Base-by-base conservation (phyloP, 1,284 basidiomycete species). In the Ustilago hordei region DNA sequence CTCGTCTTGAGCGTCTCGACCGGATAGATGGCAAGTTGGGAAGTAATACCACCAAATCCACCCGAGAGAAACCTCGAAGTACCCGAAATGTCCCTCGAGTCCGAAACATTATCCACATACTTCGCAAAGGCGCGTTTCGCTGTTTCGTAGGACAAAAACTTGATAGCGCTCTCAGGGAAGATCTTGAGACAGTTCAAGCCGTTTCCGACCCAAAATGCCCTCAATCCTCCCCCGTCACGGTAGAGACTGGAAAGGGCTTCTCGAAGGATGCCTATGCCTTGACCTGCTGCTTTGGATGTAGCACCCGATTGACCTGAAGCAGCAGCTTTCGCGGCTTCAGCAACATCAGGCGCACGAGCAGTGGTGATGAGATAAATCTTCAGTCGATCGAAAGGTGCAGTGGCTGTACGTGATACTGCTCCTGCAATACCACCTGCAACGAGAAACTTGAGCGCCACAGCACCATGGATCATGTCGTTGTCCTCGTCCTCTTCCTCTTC, bases 321-420 rank as follows among this genome's bases (percentile, higher is more conserved):
- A 15, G 61, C 68, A 11, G 56, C 73, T 38, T 67, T 60, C 47
- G 73, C 67, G 8, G 67, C 58, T 9, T 78, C 65, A 2, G 41
- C 47, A 1, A 64, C 65, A 2, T 67, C 60, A n/a, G 55, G 38
- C 3, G 81, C 62, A 15, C 79, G 64, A 38, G 86, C 83, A 90
- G 90, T 50, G 4, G 96, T 99, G 77, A 99, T 99, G 65, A 99
- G 90, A 87, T 97, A 99, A 64, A 99, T 91, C 87, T 98, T 99
- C 56, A 99, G 89, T 65, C 97, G 91, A 87, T 99, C 97, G 80
- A 99, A 98, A 0, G 97, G 97, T 6, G 97, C 97, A 0, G 97
- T 99, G 68, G 94, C 95, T 41, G 95, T 93, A 75, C 97, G 90
- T 19, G 95, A 98, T 23, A 98, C 95, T 92, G 93, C 93, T 62